These are phyloP conservation scores for Marasmius oreades DNA, from an alignment of 1,284 basidiomycete genomes.

Conservation along the genomic window DNA sequence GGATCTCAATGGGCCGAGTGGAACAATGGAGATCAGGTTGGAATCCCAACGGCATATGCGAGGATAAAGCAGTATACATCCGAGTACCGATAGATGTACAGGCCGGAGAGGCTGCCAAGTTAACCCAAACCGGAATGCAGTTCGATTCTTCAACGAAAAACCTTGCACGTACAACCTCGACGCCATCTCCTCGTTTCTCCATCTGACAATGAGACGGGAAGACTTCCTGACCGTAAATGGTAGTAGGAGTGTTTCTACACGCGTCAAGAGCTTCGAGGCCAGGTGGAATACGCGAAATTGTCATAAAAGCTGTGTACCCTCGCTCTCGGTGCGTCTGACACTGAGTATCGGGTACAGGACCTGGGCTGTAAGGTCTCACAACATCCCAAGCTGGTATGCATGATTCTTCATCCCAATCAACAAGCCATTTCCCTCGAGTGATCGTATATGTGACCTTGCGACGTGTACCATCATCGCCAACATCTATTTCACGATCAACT, in stretches of 20 bases:
- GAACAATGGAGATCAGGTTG: not conserved
- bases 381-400: not conserved
- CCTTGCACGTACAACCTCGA: not conserved
- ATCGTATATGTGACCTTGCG: not conserved
- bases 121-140: not conserved
- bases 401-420: conserved; percentile 21
- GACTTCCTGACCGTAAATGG: not conserved
- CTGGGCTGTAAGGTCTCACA: not conserved
- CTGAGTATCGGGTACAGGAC: not conserved
- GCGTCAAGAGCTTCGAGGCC: not conserved
- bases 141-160: not conserved
- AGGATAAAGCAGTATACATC: not conserved
- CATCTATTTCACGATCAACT: not conserved
- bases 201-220: not conserved
- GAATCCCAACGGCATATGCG: not conserved
- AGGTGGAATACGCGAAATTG: not conserved
- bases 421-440: conserved; percentile 19
- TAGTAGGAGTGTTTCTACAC: not conserved
- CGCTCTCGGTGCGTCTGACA: not conserved
- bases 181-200: not conserved
- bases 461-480: not conserved
- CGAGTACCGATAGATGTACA: not conserved
- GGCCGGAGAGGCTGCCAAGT: not conserved
- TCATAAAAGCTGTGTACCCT: not conserved
- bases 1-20: not conserved